Conservation (phyloP, 2,329 filamentous ascomycete species). For the Xylaria sp. region DNA sequence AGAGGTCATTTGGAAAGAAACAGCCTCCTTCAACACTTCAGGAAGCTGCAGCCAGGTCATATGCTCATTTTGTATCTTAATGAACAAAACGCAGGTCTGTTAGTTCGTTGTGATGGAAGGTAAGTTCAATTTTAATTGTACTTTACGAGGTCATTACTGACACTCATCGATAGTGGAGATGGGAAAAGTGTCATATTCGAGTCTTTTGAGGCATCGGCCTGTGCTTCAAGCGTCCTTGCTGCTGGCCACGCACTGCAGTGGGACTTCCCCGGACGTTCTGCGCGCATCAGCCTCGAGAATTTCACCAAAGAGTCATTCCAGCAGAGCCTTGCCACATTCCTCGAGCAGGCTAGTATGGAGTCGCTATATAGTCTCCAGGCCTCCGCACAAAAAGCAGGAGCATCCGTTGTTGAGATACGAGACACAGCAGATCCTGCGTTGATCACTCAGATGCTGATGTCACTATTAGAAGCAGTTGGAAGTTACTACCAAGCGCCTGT, state of each 20-base stretch:
- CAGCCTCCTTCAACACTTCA: constrained; percentile 35
- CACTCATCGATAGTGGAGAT: not conserved
- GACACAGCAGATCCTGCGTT: constrained; percentile 68
- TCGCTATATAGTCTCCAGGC: constrained; percentile 65
- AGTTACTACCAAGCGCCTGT: constrained; percentile 48
- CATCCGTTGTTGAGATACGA: constrained; percentile 62
- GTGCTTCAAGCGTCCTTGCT: constrained; percentile 60
- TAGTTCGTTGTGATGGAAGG: constrained; percentile 40
- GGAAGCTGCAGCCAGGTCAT: constrained; percentile 24
- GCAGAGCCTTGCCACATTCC: constrained; percentile 59
- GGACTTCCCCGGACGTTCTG: constrained; percentile 66
- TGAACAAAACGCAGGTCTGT: constrained; percentile 46
- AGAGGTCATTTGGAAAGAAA: constrained; percentile 39
- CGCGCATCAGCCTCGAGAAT: constrained; percentile 52
- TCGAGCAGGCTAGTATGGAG: constrained; percentile 67
- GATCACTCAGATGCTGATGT: constrained; percentile 69
- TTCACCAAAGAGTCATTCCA: constrained; percentile 59
- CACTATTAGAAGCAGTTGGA: constrained; percentile 67
- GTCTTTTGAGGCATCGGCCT: constrained; percentile 66
- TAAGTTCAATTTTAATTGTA: too few relatives aligned
- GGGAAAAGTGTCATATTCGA: constrained; percentile 61
- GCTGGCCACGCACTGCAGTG: constrained; percentile 61
- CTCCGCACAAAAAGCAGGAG: constrained; percentile 62
- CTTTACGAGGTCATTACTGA: too few relatives aligned
- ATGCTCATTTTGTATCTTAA: constrained; percentile 44